Evolutionary conservation across 352 stramenopile genomes (phyloP), one percentile per base, ranked within the genome.

Genomic region (Globisporangium viniferum): DNA sequence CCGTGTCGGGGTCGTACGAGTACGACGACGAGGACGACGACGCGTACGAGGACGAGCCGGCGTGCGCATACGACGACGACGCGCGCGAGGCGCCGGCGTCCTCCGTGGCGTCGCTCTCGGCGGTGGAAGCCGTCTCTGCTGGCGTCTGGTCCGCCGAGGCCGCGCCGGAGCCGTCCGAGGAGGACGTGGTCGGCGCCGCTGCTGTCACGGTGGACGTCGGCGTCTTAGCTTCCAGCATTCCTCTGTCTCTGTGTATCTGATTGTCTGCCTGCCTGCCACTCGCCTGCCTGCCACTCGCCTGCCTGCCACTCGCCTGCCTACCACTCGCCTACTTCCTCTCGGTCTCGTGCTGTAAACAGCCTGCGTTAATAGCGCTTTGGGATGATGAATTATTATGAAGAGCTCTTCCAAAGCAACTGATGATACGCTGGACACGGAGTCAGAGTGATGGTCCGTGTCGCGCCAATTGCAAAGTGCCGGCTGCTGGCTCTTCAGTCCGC

Each of bases 1-100:
- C 66, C 7, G 66, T 69, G 22, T 69, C 67, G 27, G 71, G 60
- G 41, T 67, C 65, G 31, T 61, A 65, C 46, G 66, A 68, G 41
- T 36, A 64, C 46, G 70, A 69, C 15, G 59, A 63, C 6, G 22
- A 54, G 9, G 64, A 70, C 29, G 70, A 64, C 31, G 65, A 66
- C 14, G 64, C 55, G 15, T 29, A 62, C 29, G 69, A 70, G n/a
- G 65, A 57, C 12, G 65, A 69, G 20, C 54, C 54, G 5, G 24
- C 55, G 29, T 55, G 55, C 20, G 18, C 29, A 33, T 62, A 62
- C n/a, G 64, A 58, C 6, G 54, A 62, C 29, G 64, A 69, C 12
- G 54, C 64, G 55, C 55, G 53, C 27, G 49, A 66, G 46, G 51
- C 35, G 35, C 35, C 22, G 29, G 18, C n/a, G 36, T 35, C 27